Evolutionary conservation across 1,284 basidiomycete genomes (phyloP).

Genomic region (Afroboletus lepidellus): DNA sequence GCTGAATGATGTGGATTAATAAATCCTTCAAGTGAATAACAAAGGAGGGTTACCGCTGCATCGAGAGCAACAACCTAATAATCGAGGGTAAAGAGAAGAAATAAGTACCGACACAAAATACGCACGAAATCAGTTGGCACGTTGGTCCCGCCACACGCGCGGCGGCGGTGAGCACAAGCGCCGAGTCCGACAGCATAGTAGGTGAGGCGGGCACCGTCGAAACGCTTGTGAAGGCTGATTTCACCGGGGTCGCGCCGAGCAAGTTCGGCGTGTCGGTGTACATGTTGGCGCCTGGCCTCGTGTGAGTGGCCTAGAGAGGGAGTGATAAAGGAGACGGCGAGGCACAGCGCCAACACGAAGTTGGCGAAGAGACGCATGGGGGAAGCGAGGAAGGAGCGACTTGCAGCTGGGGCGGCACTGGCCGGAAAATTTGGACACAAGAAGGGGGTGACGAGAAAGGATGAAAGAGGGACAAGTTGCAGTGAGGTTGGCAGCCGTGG

Average conservation of each 20-base stretch:
- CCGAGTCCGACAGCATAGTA: constrained; percentile 32
- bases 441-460: not conserved
- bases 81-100: not conserved
- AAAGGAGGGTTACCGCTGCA: constrained; percentile 16
- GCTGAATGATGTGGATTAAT: constrained; percentile 31
- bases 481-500: not conserved
- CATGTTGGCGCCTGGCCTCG: constrained; percentile 23
- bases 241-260: constrained; percentile 25
- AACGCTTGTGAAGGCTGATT: constrained; percentile 26
- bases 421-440: constrained; percentile 5
- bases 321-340: constrained; percentile 17
- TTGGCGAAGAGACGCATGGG: constrained; percentile 26
- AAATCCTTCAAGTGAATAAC: not conserved
- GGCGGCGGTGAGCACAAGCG: too few species aligned
- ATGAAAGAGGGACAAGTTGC: not conserved
- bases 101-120: not conserved
- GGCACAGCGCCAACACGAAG: constrained; percentile 20
- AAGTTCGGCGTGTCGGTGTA: constrained; percentile 27
- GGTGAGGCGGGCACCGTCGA: constrained; percentile 26
- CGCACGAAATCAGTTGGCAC: constrained; percentile 27
- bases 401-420: constrained; percentile 2
- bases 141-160: constrained; percentile 17
- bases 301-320: constrained; percentile 24
- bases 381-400: constrained; percentile 23
- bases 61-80: constrained; percentile 37